phyloP scores from a whole-genome alignment of 2,329 filamentous ascomycete genomes.

The Monosporascus ibericus region DNA sequence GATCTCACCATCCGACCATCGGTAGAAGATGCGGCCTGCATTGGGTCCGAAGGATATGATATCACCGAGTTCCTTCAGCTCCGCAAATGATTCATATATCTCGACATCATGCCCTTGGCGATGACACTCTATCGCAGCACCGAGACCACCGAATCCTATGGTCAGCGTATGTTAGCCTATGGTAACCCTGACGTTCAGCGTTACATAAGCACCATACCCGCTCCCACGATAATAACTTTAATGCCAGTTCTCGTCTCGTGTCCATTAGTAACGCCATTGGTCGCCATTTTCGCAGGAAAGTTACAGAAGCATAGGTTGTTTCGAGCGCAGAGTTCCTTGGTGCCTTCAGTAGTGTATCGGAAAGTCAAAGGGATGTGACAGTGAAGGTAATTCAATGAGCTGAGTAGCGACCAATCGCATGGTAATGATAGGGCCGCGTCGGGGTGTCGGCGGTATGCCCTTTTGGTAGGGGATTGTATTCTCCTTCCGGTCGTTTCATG shows the following conservation, averaged over 20 bases:
- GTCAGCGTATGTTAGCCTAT: conserved; percentile 4
- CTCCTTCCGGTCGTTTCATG: neutral
- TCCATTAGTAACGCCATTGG: conserved; percentile 11
- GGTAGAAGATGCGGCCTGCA: conserved; percentile 52
- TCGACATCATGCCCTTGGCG: conserved; percentile 54
- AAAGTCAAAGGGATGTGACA: neutral
- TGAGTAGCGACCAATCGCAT: neutral
- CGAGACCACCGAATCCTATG: conserved; percentile 54
- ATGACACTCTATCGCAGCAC: conserved; percentile 57
- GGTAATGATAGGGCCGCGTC: too few relatives aligned
- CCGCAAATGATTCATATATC: conserved; percentile 52
- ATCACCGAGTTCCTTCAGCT: conserved; percentile 53
- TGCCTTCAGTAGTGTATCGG: neutral
- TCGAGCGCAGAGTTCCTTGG: too few relatives aligned
- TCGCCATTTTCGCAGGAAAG: conserved; percentile 9
- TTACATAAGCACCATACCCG: conserved; percentile 27
- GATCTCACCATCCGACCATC: conserved; percentile 48
- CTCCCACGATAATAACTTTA: conserved; percentile 45
- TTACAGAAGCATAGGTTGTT: too few relatives aligned
- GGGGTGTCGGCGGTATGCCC: neutral
- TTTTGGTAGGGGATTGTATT: neutral
- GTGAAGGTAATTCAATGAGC: neutral
- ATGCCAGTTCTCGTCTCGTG: conserved; percentile 34
- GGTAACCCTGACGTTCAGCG: neutral
- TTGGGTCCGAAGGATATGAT: conserved; percentile 59